A percentile compares a stretch with the other conserved stretches of the same genome.
Evolutionary conservation across 139 green algal species (phyloP).

Genomic region (Chlorella sp.): DNA sequence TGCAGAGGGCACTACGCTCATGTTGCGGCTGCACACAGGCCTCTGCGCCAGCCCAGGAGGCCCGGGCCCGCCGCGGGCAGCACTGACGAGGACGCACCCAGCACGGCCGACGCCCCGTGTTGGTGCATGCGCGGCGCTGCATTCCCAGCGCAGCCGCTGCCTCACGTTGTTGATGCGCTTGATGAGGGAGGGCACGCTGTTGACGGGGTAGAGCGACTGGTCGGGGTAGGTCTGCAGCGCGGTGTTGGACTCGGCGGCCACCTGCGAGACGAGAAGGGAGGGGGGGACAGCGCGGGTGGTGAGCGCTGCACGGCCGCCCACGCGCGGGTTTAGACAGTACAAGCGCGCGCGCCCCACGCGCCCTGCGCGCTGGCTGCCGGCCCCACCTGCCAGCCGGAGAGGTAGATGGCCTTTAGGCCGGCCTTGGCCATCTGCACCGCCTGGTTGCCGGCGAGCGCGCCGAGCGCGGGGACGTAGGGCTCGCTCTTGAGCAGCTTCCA

Average conservation of each 20-base stretch:
- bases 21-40: background rate
- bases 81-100: no score
- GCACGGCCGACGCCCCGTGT: no score
- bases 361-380: background rate
- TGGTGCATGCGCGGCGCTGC: no score
- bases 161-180: slow-evolving; percentile 77
- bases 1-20: background rate
- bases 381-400: slow-evolving; percentile 80
- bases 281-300: background rate
- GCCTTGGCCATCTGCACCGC: slow-evolving; percentile 51
- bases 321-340: no score
- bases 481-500: slow-evolving; percentile 76
- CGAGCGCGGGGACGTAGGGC: slow-evolving; percentile 76
- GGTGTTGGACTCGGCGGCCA: slow-evolving; percentile 79
- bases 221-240: slow-evolving; percentile 80
- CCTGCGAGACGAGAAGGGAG: slow-evolving; percentile 86
- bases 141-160: background rate
- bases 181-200: slow-evolving; percentile 74
- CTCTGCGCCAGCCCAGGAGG: no score
- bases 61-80: no score
- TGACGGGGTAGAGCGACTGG: slow-evolving; percentile 80
- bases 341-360: background rate
- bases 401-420: slow-evolving; percentile 91
- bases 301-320: no score
- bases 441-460: slow-evolving; percentile 73